Evolutionary conservation across 352 stramenopile species (phyloP).

Genomic region (Pythium sukuiense): DNA sequence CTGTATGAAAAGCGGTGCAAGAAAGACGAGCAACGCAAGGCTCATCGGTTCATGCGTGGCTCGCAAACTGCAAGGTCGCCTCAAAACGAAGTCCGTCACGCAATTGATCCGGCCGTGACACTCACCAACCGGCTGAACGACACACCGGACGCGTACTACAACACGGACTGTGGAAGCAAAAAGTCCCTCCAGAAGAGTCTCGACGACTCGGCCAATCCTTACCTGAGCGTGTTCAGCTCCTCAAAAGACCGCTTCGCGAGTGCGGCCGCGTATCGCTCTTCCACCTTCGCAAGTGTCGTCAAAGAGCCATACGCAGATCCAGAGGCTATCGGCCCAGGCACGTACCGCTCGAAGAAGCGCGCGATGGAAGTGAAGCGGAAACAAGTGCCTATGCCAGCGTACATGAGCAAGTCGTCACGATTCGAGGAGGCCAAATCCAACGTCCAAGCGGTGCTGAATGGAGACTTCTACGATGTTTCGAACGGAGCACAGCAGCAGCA

Average conservation of each 20-base stretch:
- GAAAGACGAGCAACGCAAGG: slow-evolving; percentile 64
- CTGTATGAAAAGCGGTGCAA: slow-evolving; percentile 61
- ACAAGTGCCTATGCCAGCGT: slow-evolving; percentile 53
- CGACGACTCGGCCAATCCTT: slow-evolving; percentile 53
- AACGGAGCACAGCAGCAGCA: slow-evolving; percentile 8
- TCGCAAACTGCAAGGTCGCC: slow-evolving; percentile 32
- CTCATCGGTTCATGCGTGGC: slow-evolving; percentile 49
- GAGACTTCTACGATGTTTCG: slow-evolving; percentile 5
- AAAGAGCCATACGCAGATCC: slow-evolving; percentile 72
- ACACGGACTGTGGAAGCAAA: slow-evolving; percentile 63
- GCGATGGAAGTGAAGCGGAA: slow-evolving; percentile 63
- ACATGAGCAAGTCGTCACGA: slow-evolving; percentile 52
- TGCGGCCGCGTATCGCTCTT: slow-evolving; percentile 61
- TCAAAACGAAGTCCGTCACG: slow-evolving; percentile 33
- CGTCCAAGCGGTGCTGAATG: slow-evolving; percentile 43
- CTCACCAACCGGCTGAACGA: slow-evolving; percentile 45
- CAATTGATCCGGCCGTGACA: slow-evolving; percentile 47
- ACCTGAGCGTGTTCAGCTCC: slow-evolving; percentile 54
- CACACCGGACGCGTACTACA: slow-evolving; percentile 57
- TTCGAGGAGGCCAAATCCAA: slow-evolving; percentile 62
- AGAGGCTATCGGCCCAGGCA: slow-evolving; percentile 55
- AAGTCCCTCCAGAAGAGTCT: slow-evolving; percentile 54
- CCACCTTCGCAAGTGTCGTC: slow-evolving; percentile 67
- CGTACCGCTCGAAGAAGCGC: slow-evolving; percentile 57
- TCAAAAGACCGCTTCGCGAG: slow-evolving; percentile 68